Evolutionary conservation across 441 rosid genomes (phyloP).

Genomic region (Pelargonium exstipulatum): DNA sequence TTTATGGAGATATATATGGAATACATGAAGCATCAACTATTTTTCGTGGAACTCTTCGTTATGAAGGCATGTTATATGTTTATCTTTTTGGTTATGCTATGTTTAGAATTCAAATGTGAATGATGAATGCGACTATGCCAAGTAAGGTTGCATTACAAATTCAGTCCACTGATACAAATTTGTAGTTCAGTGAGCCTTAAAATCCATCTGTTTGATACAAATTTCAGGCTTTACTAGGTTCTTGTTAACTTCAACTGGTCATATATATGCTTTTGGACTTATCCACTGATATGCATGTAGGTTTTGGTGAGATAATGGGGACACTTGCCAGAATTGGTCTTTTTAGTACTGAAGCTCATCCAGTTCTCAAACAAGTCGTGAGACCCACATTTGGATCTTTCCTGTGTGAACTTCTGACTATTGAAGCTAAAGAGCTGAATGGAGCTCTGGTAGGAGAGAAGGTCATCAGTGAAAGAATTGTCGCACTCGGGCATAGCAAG

Average conservation of each 20-base stretch:
- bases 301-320: slow-evolving; percentile 71
- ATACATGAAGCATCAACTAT: slow-evolving; percentile 80
- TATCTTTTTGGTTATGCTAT: slow-evolving; percentile 4
- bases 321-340: slow-evolving; percentile 67
- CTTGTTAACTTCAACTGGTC: not conserved
- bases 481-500: slow-evolving; percentile 55
- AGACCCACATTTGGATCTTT: slow-evolving; percentile 49
- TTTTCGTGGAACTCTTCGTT: slow-evolving; percentile 91
- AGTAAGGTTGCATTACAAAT: too few relatives aligned
- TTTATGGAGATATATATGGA: slow-evolving; percentile 68
- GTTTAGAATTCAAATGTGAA: not conserved
- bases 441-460: slow-evolving; percentile 41
- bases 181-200: not conserved
- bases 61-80: slow-evolving; percentile 52
- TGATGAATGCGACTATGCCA: too few relatives aligned
- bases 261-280: not conserved
- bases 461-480: slow-evolving; percentile 47
- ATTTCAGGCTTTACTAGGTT: not conserved
- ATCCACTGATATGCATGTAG: slow-evolving; percentile 27
- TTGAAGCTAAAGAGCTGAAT: slow-evolving; percentile 26
- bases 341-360: slow-evolving; percentile 41
- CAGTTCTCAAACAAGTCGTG: slow-evolving; percentile 35
- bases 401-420: slow-evolving; percentile 46
- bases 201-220: not conserved
- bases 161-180: not conserved